Evolutionary conservation across 176 grass and related monocot genomes (phyloP).

Genomic region (Triticum monococcum): DNA sequence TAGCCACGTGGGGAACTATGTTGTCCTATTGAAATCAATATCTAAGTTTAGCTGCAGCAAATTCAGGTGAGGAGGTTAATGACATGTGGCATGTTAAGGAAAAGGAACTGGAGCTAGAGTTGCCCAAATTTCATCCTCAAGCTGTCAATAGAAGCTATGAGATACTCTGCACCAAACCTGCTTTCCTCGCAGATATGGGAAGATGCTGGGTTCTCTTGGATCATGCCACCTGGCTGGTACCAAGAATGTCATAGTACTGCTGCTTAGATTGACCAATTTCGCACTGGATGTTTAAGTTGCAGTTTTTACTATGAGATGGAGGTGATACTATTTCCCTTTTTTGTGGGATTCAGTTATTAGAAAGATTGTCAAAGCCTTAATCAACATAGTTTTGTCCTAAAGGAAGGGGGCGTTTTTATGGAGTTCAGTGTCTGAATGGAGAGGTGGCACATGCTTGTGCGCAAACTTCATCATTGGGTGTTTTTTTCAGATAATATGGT

Average conservation of each 20-base stretch:
- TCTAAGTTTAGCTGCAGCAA: background rate
- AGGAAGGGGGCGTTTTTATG: background rate
- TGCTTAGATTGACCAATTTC: background rate
- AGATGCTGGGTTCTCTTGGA: background rate
- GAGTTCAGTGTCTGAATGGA: background rate
- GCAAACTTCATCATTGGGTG: background rate
- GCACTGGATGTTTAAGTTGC: background rate
- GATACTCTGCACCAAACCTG: background rate
- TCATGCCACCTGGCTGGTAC: background rate
- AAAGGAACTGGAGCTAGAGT: background rate
- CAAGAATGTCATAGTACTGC: background rate
- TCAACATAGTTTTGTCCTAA: background rate
- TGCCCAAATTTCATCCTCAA: background rate
- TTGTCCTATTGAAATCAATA: background rate
- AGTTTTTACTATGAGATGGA: background rate
- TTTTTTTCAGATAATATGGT: background rate
- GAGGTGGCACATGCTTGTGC: background rate
- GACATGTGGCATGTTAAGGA: background rate
- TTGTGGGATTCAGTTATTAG: background rate
- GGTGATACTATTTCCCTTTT: background rate
- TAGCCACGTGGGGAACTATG: background rate
- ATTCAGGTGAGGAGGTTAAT: background rate
- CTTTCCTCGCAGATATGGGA: background rate
- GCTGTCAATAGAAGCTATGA: background rate
- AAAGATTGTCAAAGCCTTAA: background rate